Evolutionary conservation across 1,284 basidiomycete genomes (phyloP).

Genomic region (Ceratobasidium sp.): DNA sequence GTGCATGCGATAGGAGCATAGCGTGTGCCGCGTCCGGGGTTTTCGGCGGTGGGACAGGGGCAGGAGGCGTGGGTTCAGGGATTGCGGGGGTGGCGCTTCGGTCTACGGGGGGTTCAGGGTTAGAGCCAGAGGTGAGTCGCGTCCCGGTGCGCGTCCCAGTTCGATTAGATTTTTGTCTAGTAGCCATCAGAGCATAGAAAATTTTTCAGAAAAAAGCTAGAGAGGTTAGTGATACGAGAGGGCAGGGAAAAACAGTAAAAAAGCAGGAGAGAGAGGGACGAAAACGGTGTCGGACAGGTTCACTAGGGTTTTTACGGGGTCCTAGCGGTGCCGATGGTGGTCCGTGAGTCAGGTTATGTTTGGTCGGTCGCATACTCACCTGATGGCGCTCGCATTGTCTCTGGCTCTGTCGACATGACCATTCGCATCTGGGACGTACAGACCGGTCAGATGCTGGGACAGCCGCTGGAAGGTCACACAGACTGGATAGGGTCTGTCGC

Average conservation of each 20-base stretch:
- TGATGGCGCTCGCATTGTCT: no score
- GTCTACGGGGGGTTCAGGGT: not conserved
- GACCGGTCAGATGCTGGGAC: no score
- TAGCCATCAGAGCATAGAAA: not conserved
- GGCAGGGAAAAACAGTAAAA: not conserved
- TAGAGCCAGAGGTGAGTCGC: not conserved
- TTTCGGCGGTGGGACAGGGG: not conserved
- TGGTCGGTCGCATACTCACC: no score
- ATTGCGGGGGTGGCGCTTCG: not conserved
- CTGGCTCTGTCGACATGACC: no score
- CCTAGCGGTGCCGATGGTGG: no score
- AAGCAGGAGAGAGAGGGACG: not conserved
- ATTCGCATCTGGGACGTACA: no score
- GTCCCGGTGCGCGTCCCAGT: not conserved
- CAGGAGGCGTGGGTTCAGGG: not conserved
- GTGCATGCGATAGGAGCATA: not conserved
- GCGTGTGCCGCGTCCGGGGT: not conserved
- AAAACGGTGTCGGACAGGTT: not conserved
- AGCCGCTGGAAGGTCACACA: no score
- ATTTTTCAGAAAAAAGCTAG: not conserved
- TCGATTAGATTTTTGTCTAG: not conserved
- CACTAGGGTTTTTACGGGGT: no score
- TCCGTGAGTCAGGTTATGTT: no score
- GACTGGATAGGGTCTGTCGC: no score
- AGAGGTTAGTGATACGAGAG: not conserved